Evolutionary conservation across 345 rosid species (phyloP), one percentile per base, ranked within the genome.

Genomic region (Pugionium cornutum): DNA sequence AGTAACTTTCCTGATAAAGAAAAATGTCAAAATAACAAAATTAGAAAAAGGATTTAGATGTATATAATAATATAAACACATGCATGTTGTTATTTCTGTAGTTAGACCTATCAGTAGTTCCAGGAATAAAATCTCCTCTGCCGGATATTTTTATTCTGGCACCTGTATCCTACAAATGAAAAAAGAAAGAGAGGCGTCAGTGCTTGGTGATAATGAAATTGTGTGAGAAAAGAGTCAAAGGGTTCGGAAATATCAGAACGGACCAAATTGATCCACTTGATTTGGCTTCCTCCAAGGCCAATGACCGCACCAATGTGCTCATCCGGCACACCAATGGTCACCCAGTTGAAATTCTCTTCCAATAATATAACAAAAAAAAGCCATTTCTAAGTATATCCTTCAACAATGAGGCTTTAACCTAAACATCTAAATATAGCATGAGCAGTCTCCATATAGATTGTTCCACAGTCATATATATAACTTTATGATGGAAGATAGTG

Each of bases 31-130:
- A 53, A 53, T 39, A 53, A 53, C 18, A 18, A 53, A n/a, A 40
- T 32, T 32, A 53, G 40, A 6, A 31, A 31, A 31, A 31, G 32
- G 32, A 31, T 2, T 3, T 3, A 31, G 32, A 3, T 31, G 32
- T 31, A 3, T 31, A 31, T 31, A 31, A 18, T 31, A 31, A 31
- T 31, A 31, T 9, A 9, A 40, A 33, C 4, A 11, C 9, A 53
- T 31, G 11, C 6, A n/a, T 31, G 9, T n/a, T 1, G 18, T 18
- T 18, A 31, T 51, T 31, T 31, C 1, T 1, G 26, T 6, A 53
- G 40, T 32, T 53, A 32, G n/a, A 53, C 28, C 57, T 53, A 53
- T 53, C 57, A 53, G 57, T 53, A 32, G 57, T 53, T 11, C 40
- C 57, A 53, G 40, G 26, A 36, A 53, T 2, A 11, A 53, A 53